Conservation (phyloP, 768 basidiomycete genomes). For the Suillus clintonianus region DNA sequence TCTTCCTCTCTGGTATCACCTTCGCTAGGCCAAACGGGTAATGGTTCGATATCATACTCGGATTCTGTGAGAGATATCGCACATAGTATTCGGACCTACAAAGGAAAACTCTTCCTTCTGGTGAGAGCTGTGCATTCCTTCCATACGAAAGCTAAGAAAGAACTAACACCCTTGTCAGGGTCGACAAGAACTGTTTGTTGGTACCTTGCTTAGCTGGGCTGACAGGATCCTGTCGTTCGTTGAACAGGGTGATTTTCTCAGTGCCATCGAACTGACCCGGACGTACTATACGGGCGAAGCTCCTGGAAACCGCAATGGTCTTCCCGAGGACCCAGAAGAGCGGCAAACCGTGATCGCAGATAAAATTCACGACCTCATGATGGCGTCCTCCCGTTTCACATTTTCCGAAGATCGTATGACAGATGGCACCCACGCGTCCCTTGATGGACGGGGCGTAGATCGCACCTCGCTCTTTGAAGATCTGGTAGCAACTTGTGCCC, state of each 20-base stretch:
- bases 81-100: constrained; percentile 79
- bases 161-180: constrained; percentile 44
- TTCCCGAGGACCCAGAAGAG: constrained; percentile 66
- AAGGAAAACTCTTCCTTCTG: constrained; percentile 88
- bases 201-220: constrained; percentile 91
- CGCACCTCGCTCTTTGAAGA: constrained; percentile 87
- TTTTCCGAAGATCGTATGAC: constrained; percentile 96
- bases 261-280: constrained; percentile 84
- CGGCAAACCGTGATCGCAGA: constrained; percentile 68
- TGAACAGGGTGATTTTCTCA: constrained; percentile 83
- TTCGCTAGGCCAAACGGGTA: constrained; percentile 45
- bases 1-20: constrained; percentile 57
- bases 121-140: constrained; percentile 48
- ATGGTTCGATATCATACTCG: constrained; percentile 47
- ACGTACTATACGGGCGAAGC: constrained; percentile 80
- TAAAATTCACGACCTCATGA: constrained; percentile 81
- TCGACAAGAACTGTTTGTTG: constrained; percentile 69
- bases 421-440: constrained; percentile 80
- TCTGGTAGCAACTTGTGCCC: constrained; percentile 74
- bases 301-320: constrained; percentile 82
- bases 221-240: constrained; percentile 87
- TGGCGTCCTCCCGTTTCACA: constrained; percentile 82
- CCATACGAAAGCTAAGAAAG: not conserved
- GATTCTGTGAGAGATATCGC: constrained; percentile 56
- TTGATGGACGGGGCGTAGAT: constrained; percentile 90